Base-by-base conservation (phyloP, 306 rosid genomes). In the Coriaria nepalensis region DNA sequence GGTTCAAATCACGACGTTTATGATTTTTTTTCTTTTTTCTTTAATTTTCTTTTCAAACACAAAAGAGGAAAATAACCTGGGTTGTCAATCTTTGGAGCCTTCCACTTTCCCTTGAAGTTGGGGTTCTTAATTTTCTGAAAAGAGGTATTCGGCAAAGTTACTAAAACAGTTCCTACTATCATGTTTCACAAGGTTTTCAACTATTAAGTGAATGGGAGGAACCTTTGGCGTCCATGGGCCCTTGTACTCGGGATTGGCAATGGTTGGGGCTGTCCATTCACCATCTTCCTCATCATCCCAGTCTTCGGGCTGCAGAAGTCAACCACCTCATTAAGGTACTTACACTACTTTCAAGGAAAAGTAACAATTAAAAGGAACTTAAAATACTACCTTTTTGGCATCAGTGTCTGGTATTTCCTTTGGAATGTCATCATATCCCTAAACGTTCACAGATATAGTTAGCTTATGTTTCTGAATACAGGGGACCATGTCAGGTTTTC, bases 271-370 rank as follows among this genome's bases (percentile, higher is more conserved):
- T 2, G 95, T 83, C 98, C 98, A 92, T 72, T 92, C 96, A 69
- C 98, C 98, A 72, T 92, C 98, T 77, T 92, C 98, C 73, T 82
- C 96, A 61, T 92, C 98, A 78, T 92, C 96, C 98, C 98, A 92
- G 50, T 92, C 98, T 58, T 92, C 96, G 0, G 98, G 96, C 98
- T 92, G 69, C 29, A 20, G 29, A 20, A 60, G 70, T 42, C 45
- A 59, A 58, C 63, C 61, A 55, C 33, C 8, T 8, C 55, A 40
- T 66, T 20, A 73, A 66, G 43, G 66, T 20, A 20, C 29, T 20
- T 20, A 20, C 29, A 20, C 29, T 20, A 20, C 29, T 20, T 20
- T 20, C 29, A 20, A 20, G 29, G 29, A 20, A 20, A 20, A 20
- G 29, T 20, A 20, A 20, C 29, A 20, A 20, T 20, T 20, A 20